Percentiles rank a stretch among this genome's conserved stretches.
phyloP scores from a whole-genome alignment of 176 grass and related monocot genomes.

The Pharus latifolius region DNA sequence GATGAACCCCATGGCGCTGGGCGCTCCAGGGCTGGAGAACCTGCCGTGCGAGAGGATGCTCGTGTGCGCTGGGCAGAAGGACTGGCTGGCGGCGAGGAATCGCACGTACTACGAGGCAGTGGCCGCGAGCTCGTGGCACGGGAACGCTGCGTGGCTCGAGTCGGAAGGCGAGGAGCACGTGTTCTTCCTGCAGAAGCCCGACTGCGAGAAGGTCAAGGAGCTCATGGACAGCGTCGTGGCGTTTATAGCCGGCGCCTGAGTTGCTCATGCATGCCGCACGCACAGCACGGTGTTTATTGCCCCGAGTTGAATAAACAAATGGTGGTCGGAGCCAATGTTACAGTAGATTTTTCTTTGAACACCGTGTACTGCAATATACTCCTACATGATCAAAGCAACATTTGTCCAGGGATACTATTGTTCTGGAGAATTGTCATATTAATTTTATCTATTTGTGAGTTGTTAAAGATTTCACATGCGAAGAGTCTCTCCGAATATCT shows the following conservation, averaged over 20 bases:
- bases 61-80: slow-evolving; percentile 15
- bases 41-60: slow-evolving; percentile 42
- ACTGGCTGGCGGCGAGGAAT: slow-evolving; percentile 21
- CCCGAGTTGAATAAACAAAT: background rate
- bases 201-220: slow-evolving; percentile 28
- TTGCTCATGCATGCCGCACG: background rate
- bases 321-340: too few relatives aligned
- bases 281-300: too few relatives aligned
- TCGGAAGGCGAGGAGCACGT: slow-evolving; percentile 27
- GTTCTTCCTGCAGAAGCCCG: slow-evolving; percentile 33
- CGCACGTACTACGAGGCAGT: slow-evolving; percentile 32
- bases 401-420: too few relatives aligned
- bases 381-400: too few relatives aligned
- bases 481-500: too few relatives aligned
- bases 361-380: too few relatives aligned
- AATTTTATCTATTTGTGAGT: too few relatives aligned
- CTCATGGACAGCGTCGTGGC: slow-evolving; percentile 18
- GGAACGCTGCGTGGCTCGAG: slow-evolving; percentile 26
- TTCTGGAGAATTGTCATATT: too few relatives aligned
- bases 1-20: slow-evolving; percentile 30
- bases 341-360: too few relatives aligned
- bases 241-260: slow-evolving; percentile 16
- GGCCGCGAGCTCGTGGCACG: slow-evolving; percentile 37
- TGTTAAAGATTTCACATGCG: too few relatives aligned
- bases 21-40: slow-evolving; percentile 3